phyloP scores from a whole-genome alignment of 1,139 yeast species.

The Saccharomyces hybrid region DNA sequence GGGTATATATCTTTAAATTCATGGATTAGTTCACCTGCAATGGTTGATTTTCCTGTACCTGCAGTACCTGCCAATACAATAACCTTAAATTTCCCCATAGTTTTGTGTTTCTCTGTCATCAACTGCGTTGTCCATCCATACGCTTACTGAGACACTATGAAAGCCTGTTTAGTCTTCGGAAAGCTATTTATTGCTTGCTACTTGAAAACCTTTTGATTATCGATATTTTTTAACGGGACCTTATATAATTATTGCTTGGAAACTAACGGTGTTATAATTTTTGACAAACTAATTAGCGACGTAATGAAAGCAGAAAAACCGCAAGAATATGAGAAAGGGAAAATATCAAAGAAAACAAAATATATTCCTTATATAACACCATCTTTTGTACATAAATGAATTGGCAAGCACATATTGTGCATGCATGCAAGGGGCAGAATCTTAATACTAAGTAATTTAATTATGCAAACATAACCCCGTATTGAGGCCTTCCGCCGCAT shows the following conservation, averaged over 20 bases:
- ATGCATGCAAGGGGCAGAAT: neutral
- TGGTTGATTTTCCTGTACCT: conserved; percentile 86
- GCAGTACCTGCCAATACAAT: conserved; percentile 80
- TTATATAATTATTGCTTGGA: neutral
- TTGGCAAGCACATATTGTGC: neutral
- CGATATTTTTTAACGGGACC: neutral
- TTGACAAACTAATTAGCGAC: neutral
- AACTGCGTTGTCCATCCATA: neutral
- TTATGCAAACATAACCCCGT: conserved; percentile 4
- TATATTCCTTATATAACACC: neutral
- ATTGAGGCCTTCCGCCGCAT: conserved; percentile 22
- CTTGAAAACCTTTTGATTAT: neutral
- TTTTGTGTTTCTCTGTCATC: neutral
- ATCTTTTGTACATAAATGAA: neutral
- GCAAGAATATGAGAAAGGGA: neutral
- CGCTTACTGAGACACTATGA: neutral
- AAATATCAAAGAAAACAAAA: neutral
- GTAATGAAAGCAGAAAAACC: neutral
- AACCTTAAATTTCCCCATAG: conserved; percentile 20
- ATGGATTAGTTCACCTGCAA: conserved; percentile 48
- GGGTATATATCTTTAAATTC: conserved; percentile 16
- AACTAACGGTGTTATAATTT: neutral
- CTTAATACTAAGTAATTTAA: neutral
- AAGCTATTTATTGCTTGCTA: neutral
- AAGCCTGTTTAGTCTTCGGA: neutral